Evolutionary conservation across 2,329 filamentous ascomycete species (phyloP), one percentile per base, ranked within the genome.

Genomic region (Bipolaris oryzae): DNA sequence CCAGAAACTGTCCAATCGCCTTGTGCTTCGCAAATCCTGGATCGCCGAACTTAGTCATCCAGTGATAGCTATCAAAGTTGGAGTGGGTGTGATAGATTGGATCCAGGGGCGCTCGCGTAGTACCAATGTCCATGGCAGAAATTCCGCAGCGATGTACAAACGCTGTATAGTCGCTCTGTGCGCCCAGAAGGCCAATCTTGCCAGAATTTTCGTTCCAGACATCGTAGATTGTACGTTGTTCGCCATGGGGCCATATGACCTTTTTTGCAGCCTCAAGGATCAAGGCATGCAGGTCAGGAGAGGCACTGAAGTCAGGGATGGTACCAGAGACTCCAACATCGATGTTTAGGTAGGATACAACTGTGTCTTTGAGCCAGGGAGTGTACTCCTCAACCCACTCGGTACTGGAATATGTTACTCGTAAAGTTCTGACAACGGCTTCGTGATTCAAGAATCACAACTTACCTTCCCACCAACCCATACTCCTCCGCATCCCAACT

Each of bases 31-130:
- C 67, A 63, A 82, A 84, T 1, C 77, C 80, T 0, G 80, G 80
- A 61, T 84, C 82, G 7, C 78, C 82, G 56, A 77, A 82, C 0
- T 72, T 79, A 0, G 67, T 61, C 81, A 84, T 83, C 81, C 82
- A 84, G 56, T 79, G 76, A 57, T 79, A 82, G 34, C 72, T 69
- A 59, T 82, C 69, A 67, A 81, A 81, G 60, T 72, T 73, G 25
- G 75, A 77, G 62, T 82, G 79, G 63, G 81, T 81, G 50, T 76
- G 79, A 55, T 81, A 81, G 13, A 81, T 67, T 0, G 79, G 74
- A 46, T 78, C 77, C 1, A 66, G 65, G 1, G 71, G 66, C 5
- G 73, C 74, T 7, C 60, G 62, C 9, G 69, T 72, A 35, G 76
- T 71, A 20, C 79, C 79, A 55, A 80, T 66, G 53, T 81, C 78